phyloP scores from a whole-genome alignment of 2,329 filamentous ascomycete genomes.

The Fusarium sarcochroum region DNA sequence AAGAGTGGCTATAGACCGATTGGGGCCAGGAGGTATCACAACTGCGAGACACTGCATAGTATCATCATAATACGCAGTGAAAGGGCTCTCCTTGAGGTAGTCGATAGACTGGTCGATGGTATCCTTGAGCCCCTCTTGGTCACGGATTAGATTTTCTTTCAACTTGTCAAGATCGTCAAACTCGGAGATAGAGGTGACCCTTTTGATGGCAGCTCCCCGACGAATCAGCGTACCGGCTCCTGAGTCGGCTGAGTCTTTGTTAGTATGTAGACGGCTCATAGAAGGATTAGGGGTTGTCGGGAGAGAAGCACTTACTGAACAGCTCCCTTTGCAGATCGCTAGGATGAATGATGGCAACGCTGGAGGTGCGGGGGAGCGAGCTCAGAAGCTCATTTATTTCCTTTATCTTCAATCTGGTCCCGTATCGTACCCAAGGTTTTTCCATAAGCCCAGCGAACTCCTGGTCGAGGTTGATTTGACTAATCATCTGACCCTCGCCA shows the following conservation, averaged over 20 bases:
- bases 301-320: slow-evolving; percentile 67
- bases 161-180: slow-evolving; percentile 83
- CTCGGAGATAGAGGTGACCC: slow-evolving; percentile 77
- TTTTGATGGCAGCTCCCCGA: slow-evolving; percentile 89
- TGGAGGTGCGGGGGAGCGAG: slow-evolving; percentile 89
- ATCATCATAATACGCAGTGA: slow-evolving; percentile 96
- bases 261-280: no score
- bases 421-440: slow-evolving; percentile 95
- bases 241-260: slow-evolving; percentile 71
- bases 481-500: slow-evolving; percentile 94
- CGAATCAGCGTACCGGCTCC: slow-evolving; percentile 94
- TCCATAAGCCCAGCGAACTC: slow-evolving; percentile 94
- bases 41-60: slow-evolving; percentile 93
- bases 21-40: slow-evolving; percentile 80
- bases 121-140: slow-evolving; percentile 82
- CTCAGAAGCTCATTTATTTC: slow-evolving; percentile 96
- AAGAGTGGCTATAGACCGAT: slow-evolving; percentile 81
- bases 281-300: no score
- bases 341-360: slow-evolving; percentile 97
- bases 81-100: slow-evolving; percentile 80
- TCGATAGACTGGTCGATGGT: slow-evolving; percentile 91
- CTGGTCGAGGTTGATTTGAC: slow-evolving; percentile 96
- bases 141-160: slow-evolving; percentile 85
- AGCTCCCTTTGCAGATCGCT: slow-evolving; percentile 96
- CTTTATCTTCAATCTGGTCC: slow-evolving; percentile 95